These are phyloP conservation scores for Sporothrix variecibatus DNA, from an alignment of 2,329 filamentous ascomycete species.

Conservation along the genomic window DNA sequence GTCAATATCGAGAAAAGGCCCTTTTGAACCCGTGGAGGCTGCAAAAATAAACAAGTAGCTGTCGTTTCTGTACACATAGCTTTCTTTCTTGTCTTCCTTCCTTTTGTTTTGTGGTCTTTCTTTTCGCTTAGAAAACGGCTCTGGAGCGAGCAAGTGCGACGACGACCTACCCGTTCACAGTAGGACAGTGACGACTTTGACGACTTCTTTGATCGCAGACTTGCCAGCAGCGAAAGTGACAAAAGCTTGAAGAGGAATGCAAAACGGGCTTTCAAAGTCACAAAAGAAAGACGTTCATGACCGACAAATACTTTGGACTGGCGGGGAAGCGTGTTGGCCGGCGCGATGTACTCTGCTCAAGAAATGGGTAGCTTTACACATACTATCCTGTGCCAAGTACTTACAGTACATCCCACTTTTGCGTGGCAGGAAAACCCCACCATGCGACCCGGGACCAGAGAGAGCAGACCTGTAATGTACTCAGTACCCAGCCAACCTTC, in stretches of 20 bases:
- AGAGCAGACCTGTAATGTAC: conserved; percentile 7
- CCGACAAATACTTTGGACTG: conserved; percentile 23
- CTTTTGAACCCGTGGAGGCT: conserved; percentile 15
- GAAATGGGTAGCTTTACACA: neutral
- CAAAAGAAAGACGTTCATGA: conserved; percentile 14
- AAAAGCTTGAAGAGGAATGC: conserved; percentile 6
- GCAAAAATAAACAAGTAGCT: conserved; percentile 1
- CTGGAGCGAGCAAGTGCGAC: conserved; percentile 2
- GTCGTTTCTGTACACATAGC: neutral
- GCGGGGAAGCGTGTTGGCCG: conserved; percentile 17
- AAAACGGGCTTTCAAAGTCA: neutral
- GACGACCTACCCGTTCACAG: neutral
- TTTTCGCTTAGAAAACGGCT: neutral
- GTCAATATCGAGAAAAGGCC: conserved; percentile 12
- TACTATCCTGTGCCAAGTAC: neutral
- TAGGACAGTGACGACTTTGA: neutral
- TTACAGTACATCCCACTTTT: neutral
- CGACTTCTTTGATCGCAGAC: neutral
- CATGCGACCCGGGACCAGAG: conserved; percentile 11
- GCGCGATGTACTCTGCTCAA: neutral
- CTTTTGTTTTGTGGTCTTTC: neutral
- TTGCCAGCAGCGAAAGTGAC: neutral
- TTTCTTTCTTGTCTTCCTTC: neutral
- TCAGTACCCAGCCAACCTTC: neutral
- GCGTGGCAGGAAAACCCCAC: conserved; percentile 24